Evolutionary conservation across 2,329 filamentous ascomycete species (phyloP).

Genomic region (Alternaria solani): DNA sequence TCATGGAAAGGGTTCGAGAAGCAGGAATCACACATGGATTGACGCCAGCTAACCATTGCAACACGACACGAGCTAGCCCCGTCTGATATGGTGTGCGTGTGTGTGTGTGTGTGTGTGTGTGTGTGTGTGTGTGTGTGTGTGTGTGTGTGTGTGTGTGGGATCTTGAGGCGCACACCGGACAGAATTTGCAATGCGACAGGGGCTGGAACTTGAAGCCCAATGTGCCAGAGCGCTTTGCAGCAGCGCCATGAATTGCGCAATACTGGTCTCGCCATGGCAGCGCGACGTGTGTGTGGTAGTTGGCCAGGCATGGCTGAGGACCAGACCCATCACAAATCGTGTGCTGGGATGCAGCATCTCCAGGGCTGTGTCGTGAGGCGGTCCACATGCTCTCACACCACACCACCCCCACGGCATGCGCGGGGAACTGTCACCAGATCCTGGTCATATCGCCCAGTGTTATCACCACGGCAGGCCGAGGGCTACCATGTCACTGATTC

Average conservation of each 20-base stretch:
- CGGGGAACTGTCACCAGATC: constrained; percentile 8
- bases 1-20: constrained; percentile 11
- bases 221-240: neutral
- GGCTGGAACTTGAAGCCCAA: constrained; percentile 6
- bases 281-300: neutral
- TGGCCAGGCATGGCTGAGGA: neutral
- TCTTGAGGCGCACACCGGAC: constrained; percentile 3
- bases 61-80: constrained; percentile 8
- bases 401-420: constrained; percentile 10
- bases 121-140: constrained; percentile 6
- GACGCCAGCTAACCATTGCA: constrained; percentile 18
- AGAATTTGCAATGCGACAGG: constrained; percentile 1
- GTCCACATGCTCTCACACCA: neutral
- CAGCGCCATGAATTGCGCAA: constrained; percentile 6
- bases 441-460: constrained; percentile 2
- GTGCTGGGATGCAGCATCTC: constrained; percentile 2
- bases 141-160: constrained; percentile 6
- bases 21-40: constrained; percentile 16
- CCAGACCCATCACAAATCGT: neutral
- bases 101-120: constrained; percentile 8
- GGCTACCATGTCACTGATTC: constrained; percentile 2
- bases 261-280: neutral
- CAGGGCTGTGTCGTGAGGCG: neutral
- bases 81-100: constrained; percentile 2
- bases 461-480: constrained; percentile 4